Base-by-base conservation (phyloP, 192 early-diverging fungal species). In the Kickxella alabastrina region DNA sequence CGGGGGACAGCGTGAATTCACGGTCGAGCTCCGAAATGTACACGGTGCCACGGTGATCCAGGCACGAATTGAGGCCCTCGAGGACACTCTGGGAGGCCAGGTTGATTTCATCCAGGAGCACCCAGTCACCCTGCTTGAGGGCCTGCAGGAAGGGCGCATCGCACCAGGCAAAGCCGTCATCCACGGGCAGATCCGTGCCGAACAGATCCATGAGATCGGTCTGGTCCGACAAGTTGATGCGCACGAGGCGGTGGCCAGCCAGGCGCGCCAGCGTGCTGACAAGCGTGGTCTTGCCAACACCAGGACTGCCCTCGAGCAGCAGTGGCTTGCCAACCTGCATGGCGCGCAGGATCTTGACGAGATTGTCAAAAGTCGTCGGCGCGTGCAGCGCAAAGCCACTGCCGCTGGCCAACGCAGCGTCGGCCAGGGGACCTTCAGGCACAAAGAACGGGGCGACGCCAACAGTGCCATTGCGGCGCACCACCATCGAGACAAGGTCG, bases 131-230 rank as follows among this genome's bases (percentile, higher is more conserved):
- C 14, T 71, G 78, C 76, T 95, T 83, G 87, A 99, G 95, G 12
- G 97, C 97, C 43, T 87, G 82, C 53, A 99, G 76, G 68, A 99
- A 99, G 1, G 95, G 95, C 15, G 93, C 97, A 59, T 95, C 95
- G 47, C 95, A 79, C 97, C 97, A 99, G 7, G 90, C 90, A 75
- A 99, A 99, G 5, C 75, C 68, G 38, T 53, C 68, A 64, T 95
- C 93, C 0, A 93, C 91, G 1, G 97, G 97, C 44, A 99, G 77
- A 78, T 99, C 97, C 14, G 91, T 89, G 39, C 97, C 97, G 79
- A 99, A 99, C 37, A 99, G 77, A 63, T 99, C 97, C 85, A 91
- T 95, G 56, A 99, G 70, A 68, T 99, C 97, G 0, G 97, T 97
- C 65, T 99, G 97, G 56, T 99, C 97, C 14, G 90, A 93, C 50